A percentile compares a stretch with the other conserved stretches of the same genome.
These are phyloP conservation scores for Pyrenochaeta sp. DNA, from an alignment of 2,329 filamentous ascomycete genomes.

Conservation along the genomic window DNA sequence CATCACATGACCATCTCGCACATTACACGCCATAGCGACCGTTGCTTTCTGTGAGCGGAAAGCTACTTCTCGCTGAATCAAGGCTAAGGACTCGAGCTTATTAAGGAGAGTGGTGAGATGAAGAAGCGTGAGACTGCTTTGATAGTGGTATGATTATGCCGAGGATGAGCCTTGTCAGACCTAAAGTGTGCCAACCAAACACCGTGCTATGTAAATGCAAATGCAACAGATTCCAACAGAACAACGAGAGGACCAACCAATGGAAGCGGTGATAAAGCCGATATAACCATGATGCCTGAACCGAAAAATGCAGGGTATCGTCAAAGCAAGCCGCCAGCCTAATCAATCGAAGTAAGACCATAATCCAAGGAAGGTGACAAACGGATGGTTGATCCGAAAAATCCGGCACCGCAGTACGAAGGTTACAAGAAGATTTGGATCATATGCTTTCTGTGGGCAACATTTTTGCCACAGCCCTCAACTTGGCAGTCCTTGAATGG, in stretches of 20 bases:
- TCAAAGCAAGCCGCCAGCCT: slow-evolving; percentile 12
- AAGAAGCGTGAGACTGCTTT: too few species aligned
- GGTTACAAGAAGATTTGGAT: slow-evolving; percentile 53
- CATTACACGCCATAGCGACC: neutral
- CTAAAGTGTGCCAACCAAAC: slow-evolving; percentile 6
- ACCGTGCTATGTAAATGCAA: slow-evolving; percentile 32
- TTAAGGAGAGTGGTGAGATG: too few species aligned
- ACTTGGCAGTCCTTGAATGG: slow-evolving; percentile 58
- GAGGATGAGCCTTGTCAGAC: neutral
- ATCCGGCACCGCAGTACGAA: neutral
- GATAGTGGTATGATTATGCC: too few species aligned
- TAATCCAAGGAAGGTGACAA: neutral
- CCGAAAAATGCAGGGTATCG: slow-evolving; percentile 15
- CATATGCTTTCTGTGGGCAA: slow-evolving; percentile 45
- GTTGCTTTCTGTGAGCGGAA: too few species aligned
- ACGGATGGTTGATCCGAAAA: neutral
- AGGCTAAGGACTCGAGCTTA: too few species aligned
- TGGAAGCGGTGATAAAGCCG: neutral
- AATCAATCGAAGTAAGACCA: neutral
- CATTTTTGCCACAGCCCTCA: slow-evolving; percentile 52
- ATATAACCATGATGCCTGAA: slow-evolving; percentile 2
- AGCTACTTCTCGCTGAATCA: too few species aligned
- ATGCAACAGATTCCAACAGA: slow-evolving; percentile 17
- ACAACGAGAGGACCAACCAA: neutral
- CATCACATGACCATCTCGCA: neutral